Conservation (phyloP, 331 rosid genomes). For the Malus hybrid region DNA sequence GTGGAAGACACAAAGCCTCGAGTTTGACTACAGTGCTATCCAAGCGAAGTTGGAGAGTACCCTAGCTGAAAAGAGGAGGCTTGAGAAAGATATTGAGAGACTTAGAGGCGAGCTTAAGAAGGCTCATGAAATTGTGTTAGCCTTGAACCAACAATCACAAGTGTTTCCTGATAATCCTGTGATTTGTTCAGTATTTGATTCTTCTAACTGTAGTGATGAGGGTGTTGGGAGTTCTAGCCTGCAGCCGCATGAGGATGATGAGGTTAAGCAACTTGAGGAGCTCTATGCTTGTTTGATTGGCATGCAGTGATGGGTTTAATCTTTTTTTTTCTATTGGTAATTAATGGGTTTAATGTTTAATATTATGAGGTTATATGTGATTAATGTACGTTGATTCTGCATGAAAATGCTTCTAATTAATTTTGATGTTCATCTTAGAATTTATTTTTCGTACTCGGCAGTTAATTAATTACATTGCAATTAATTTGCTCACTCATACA, state of each 20-base stretch:
- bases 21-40: constrained; percentile 31
- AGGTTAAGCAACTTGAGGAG: constrained; percentile 9
- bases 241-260: neutral
- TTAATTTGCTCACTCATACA: no score
- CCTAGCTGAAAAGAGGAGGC: constrained; percentile 39
- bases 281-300: constrained; percentile 15
- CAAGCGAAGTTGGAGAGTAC: constrained; percentile 38
- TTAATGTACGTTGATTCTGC: neutral
- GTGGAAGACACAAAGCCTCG: constrained; percentile 52
- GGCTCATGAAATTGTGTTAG: constrained; percentile 26
- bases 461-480: neutral
- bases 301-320: neutral
- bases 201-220: constrained; percentile 1
- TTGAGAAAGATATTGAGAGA: constrained; percentile 44
- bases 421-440: neutral
- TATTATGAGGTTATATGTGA: neutral
- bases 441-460: neutral
- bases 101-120: constrained; percentile 42
- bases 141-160: constrained; percentile 16
- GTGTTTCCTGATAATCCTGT: neutral
- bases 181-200: constrained; percentile 18
- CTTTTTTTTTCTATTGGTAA: neutral
- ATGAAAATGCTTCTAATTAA: neutral
- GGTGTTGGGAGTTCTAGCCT: constrained; percentile 21
- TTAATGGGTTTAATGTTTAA: neutral